Evolutionary conservation across 495 filamentous ascomycete genomes (phyloP).

Genomic region (Neurospora sp.): DNA sequence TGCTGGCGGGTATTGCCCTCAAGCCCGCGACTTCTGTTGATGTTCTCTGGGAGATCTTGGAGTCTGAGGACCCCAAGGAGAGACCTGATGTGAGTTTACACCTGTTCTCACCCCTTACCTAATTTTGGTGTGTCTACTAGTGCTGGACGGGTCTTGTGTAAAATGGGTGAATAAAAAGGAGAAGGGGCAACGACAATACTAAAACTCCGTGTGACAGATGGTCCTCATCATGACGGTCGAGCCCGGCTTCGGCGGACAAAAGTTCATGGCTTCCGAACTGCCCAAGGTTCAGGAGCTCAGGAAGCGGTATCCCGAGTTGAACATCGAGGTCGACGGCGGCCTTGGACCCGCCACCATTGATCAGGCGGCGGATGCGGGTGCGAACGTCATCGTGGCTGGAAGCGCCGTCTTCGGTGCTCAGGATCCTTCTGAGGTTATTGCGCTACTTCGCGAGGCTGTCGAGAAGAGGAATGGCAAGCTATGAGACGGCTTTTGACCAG

Average conservation of each 20-base stretch:
- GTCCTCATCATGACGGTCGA: slow-evolving; percentile 97
- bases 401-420: slow-evolving; percentile 90
- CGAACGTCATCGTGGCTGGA: slow-evolving; percentile 97
- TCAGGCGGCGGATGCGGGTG: slow-evolving; percentile 87
- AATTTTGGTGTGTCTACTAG: background rate
- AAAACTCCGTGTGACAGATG: slow-evolving; percentile 52
- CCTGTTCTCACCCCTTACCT: background rate
- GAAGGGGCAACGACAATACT: no score
- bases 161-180: background rate
- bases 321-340: slow-evolving; percentile 96
- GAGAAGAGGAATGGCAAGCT: slow-evolving; percentile 43
- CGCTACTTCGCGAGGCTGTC: slow-evolving; percentile 66
- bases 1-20: slow-evolving; percentile 90
- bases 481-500: background rate
- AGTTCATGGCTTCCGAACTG: slow-evolving; percentile 92
- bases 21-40: slow-evolving; percentile 87
- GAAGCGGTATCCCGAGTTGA: slow-evolving; percentile 73
- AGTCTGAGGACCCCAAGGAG: slow-evolving; percentile 58
- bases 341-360: slow-evolving; percentile 83
- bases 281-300: slow-evolving; percentile 85
- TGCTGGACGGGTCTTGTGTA: background rate
- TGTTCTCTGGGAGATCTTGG: slow-evolving; percentile 83
- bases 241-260: slow-evolving; percentile 95
- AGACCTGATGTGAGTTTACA: slow-evolving; percentile 67
- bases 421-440: slow-evolving; percentile 78